Base-by-base conservation (phyloP, 345 rosid genomes). In the Ceriops zippeliana region DNA sequence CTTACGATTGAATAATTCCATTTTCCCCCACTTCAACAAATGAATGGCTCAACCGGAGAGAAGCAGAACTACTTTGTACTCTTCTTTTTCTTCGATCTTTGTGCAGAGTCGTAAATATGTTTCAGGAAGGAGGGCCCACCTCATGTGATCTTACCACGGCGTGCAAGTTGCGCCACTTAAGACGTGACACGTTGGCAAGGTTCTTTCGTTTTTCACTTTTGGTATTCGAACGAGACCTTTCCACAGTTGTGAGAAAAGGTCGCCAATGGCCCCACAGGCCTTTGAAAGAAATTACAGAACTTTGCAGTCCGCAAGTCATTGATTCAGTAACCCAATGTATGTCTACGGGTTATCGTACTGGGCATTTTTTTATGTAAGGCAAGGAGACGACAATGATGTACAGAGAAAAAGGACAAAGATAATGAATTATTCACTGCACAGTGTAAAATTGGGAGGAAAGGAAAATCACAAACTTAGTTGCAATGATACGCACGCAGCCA, bases 401-500 rank as follows among this genome's bases (percentile, higher is more conserved):
- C 20, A 24, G n/a, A 1, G 3, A 21, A 11, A 28, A n/a, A 2
- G 31, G 27, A 7, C 0, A 42, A 15, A 24, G 27, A 10, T 2
- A 20, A 16, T 30, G 61, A 5, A 4, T 16, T 5, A 21, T 35
- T 31, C 24, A 6, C 67, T 49, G 49, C 37, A 51, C 62, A 38
- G 10, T 56, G 5, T 10, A 51, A 10, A 9, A 9, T 49, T 7
- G 49, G 5, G 9, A 28, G 56, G 34, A 67, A 21, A 10, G 51
- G 15, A 17, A 17, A 35, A 70, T 13, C 65, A 70, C 51, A 32
- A 1, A 63, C 81, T 68, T 24, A 67, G 21, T 53, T 56, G 75
- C 70, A 78, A 68, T 58, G 27, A 70, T 75, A 78, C 80, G 78
- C 31, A 49, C 61, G 51, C 65, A 16, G 21, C 30, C 74, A 63